phyloP scores from a whole-genome alignment of 1,284 basidiomycete species.

The Phellinidium pouzarii region DNA sequence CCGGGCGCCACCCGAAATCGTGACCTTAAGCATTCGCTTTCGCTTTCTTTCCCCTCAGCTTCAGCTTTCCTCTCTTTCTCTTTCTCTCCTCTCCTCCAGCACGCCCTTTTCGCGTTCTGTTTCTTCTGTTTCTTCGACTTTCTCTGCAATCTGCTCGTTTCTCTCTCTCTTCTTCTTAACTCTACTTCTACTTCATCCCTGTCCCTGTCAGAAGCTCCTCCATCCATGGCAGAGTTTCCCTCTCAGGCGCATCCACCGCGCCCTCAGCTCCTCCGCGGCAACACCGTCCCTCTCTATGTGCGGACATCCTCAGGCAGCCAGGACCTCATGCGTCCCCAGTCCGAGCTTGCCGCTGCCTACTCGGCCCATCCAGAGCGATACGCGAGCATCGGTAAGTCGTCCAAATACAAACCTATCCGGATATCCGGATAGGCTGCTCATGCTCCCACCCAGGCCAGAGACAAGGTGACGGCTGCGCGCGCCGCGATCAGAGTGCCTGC shows the following conservation, averaged over 20 bases:
- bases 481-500: background rate
- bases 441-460: background rate
- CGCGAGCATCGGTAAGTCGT: constrained; percentile 2
- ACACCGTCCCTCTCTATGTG: constrained; percentile 17
- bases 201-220: too few species aligned
- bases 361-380: constrained; percentile 11
- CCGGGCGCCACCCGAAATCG: background rate
- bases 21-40: too few species aligned
- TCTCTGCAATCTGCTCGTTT: background rate
- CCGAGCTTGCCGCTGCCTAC: background rate
- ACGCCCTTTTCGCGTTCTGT: background rate
- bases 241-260: constrained; percentile 5
- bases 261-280: constrained; percentile 14
- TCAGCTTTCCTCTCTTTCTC: background rate
- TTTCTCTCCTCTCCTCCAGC: background rate
- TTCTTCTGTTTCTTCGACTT: background rate
- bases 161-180: too few species aligned
- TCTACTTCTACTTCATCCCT: too few species aligned
- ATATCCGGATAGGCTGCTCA: background rate
- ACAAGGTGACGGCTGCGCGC: background rate
- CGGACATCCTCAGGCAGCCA: constrained; percentile 7
- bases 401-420: background rate
- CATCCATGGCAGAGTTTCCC: constrained; percentile 9
- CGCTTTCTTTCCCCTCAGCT: background rate
- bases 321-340: constrained; percentile 6